These are phyloP conservation scores for Vitis hybrid DNA, from an alignment of 177 flowering plant species.

Conservation along the genomic window DNA sequence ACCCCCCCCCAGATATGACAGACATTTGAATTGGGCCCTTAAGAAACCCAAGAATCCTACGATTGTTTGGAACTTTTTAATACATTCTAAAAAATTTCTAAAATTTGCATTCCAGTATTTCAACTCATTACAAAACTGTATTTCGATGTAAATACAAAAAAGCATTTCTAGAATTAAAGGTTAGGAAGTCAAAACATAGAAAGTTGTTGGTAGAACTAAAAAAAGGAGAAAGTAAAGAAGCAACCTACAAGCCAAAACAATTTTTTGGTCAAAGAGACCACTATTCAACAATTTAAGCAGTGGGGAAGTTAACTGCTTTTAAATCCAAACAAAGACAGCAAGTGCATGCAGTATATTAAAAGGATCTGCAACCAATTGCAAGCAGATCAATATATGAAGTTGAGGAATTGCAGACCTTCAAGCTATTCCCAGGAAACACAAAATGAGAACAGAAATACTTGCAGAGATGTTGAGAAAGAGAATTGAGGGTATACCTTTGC, in stretches of 20 bases:
- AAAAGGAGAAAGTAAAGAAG: neutral
- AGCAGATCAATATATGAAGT: neutral
- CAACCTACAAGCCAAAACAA: neutral
- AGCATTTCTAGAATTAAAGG: neutral
- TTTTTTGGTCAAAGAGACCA: neutral
- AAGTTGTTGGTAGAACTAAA: neutral
- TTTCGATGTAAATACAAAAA: neutral
- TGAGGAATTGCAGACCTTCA: slow-evolving; percentile 20
- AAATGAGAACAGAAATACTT: slow-evolving; percentile 30
- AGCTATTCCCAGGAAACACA: slow-evolving; percentile 21
- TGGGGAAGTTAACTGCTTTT: too few species aligned
- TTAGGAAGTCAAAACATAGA: neutral
- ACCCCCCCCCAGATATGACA: too few species aligned
- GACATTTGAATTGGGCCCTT: too few species aligned
- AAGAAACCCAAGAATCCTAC: too few species aligned
- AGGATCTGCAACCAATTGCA: too few species aligned
- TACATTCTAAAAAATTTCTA: too few species aligned
- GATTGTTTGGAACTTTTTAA: too few species aligned
- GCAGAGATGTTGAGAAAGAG: slow-evolving; percentile 47
- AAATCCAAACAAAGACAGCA: neutral
- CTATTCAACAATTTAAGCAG: neutral
- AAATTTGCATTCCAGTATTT: neutral
- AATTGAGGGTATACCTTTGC: slow-evolving; percentile 91
- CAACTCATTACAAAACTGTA: slow-evolving; percentile 1
- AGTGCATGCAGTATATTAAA: too few species aligned